Evolutionary conservation across 495 filamentous ascomycete species (phyloP).

Genomic region (Pseudevernia furfuracea): DNA sequence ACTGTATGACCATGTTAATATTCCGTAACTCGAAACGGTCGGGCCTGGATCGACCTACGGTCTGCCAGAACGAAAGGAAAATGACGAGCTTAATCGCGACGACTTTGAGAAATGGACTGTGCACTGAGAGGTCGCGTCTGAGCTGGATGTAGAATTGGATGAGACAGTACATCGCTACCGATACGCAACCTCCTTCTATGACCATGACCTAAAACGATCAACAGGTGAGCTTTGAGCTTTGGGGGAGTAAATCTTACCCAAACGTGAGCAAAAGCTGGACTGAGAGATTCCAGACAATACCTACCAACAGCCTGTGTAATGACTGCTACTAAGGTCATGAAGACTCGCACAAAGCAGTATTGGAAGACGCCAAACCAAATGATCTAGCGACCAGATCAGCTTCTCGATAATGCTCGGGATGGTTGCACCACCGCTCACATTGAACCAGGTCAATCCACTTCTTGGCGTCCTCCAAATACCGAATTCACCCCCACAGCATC

Average conservation of each 20-base stretch:
- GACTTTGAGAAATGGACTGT: slow-evolving; percentile 75
- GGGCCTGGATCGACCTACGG: slow-evolving; percentile 34
- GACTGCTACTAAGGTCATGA: slow-evolving; percentile 74
- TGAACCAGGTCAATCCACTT: slow-evolving; percentile 91
- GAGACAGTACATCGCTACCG: slow-evolving; percentile 85
- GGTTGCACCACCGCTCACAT: slow-evolving; percentile 39
- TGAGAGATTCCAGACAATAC: slow-evolving; percentile 74
- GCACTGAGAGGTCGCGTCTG: slow-evolving; percentile 55
- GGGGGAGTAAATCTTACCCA: slow-evolving; percentile 52
- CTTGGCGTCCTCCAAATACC: slow-evolving; percentile 64
- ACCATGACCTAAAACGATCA: slow-evolving; percentile 46
- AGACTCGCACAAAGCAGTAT: slow-evolving; percentile 81
- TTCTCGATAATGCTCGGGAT: slow-evolving; percentile 12
- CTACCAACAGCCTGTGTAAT: slow-evolving; percentile 56
- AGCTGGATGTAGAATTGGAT: slow-evolving; percentile 86
- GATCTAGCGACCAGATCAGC: slow-evolving; percentile 42
- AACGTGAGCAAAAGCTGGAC: slow-evolving; percentile 70
- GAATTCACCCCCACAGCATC: slow-evolving; percentile 51
- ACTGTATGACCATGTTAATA: slow-evolving; percentile 31
- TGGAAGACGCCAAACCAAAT: slow-evolving; percentile 84
- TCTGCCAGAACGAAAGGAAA: slow-evolving; percentile 93
- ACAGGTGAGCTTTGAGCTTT: slow-evolving; percentile 12
- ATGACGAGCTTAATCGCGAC: slow-evolving; percentile 88
- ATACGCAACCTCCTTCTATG: slow-evolving; percentile 65
- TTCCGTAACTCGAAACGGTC: background rate